phyloP scores from a whole-genome alignment of 2,329 filamentous ascomycete species.

The Apiospora pterosperma region DNA sequence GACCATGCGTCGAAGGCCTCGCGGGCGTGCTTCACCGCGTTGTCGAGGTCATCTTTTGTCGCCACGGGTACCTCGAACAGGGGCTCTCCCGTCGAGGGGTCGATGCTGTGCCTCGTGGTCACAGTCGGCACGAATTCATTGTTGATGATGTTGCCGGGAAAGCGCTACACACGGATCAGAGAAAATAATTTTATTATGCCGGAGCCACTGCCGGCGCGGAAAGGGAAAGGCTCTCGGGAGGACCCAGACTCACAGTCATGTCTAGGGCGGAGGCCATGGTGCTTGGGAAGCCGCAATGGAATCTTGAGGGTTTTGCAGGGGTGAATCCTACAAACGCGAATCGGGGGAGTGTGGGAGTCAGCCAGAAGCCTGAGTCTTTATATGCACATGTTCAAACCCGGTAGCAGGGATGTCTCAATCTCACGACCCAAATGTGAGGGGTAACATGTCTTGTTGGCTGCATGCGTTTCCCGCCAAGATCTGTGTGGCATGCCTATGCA shows the following conservation, averaged over 20 bases:
- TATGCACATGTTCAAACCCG: too few relatives aligned
- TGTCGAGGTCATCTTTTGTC: constrained; percentile 33
- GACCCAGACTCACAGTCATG: background rate
- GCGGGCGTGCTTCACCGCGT: constrained; percentile 32
- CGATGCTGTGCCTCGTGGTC: constrained; percentile 10
- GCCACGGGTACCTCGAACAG: constrained; percentile 35
- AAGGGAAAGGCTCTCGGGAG: too few relatives aligned
- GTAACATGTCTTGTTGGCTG: background rate
- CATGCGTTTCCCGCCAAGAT: background rate
- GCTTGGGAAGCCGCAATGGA: background rate
- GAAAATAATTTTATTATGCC: too few relatives aligned
- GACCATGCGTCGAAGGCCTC: constrained; percentile 36
- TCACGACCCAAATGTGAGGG: background rate
- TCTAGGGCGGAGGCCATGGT: background rate
- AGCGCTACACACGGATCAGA: too few relatives aligned
- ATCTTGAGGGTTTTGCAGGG: background rate
- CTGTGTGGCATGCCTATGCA: background rate
- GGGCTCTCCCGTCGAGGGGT: constrained; percentile 30
- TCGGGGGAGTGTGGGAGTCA: too few relatives aligned
- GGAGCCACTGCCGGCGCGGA: too few relatives aligned
- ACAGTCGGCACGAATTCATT: constrained; percentile 3
- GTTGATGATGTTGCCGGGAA: constrained; percentile 10
- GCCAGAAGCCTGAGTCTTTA: too few relatives aligned
- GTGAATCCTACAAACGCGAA: background rate
- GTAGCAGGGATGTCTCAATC: too few relatives aligned